These are phyloP conservation scores for Dendrobium chrysotoxum DNA, from an alignment of 106 monocot genomes.

Conservation along the genomic window DNA sequence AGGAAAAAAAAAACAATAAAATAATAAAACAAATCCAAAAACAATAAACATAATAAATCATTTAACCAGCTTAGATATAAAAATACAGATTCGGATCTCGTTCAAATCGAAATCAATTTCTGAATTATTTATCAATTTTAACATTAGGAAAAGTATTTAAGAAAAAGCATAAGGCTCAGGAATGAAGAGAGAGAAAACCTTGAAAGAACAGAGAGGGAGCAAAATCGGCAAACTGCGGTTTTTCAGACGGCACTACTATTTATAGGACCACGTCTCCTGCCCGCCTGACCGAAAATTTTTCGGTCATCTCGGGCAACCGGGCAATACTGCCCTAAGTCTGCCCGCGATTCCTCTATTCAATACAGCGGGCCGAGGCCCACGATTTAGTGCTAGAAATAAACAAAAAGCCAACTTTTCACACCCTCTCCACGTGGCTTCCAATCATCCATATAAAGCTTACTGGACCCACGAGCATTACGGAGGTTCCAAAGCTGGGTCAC, in stretches of 20 bases:
- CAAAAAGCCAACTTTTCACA: neutral
- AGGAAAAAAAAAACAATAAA: neutral
- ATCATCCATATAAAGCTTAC: neutral
- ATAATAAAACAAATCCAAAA: neutral
- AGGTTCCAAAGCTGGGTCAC: neutral
- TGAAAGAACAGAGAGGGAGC: neutral
- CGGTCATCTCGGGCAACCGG: neutral
- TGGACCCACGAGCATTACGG: neutral
- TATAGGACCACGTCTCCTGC: neutral
- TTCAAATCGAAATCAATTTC: neutral
- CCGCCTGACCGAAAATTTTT: neutral
- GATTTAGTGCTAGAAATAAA: neutral
- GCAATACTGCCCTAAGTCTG: neutral
- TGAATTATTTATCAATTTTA: neutral
- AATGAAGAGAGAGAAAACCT: neutral
- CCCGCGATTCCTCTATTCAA: slow-evolving; percentile 1
- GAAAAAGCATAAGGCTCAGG: neutral
- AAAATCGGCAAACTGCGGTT: slow-evolving; percentile 1
- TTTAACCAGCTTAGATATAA: neutral
- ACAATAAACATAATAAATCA: neutral
- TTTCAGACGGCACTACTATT: neutral
- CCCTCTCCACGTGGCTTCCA: neutral
- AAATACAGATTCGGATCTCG: neutral
- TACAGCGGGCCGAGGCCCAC: neutral
- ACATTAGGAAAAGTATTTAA: neutral